These are phyloP conservation scores for Plectosphaerella plurivora DNA, from an alignment of 2,329 filamentous ascomycete species.

Conservation along the genomic window DNA sequence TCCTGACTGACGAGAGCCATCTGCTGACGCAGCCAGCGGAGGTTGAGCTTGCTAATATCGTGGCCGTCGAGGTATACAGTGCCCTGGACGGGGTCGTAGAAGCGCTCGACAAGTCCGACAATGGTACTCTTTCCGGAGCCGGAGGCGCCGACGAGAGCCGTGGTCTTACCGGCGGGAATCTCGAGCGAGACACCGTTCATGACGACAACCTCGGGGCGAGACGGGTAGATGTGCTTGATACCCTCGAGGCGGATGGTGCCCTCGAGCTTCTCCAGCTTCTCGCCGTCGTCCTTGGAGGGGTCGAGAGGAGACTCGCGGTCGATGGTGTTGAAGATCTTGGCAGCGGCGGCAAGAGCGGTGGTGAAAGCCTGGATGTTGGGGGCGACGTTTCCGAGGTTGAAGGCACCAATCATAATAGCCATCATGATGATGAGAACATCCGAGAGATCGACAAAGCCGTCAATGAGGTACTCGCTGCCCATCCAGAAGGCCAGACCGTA, in stretches of 20 bases:
- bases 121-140: constrained; percentile 95
- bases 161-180: constrained; percentile 86
- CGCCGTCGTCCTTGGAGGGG: constrained; percentile 65
- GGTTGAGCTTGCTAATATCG: constrained; percentile 75
- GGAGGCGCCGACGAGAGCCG: constrained; percentile 88
- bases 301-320: constrained; percentile 84
- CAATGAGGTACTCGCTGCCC: constrained; percentile 70
- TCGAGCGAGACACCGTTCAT: constrained; percentile 78
- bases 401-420: constrained; percentile 88
- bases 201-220: constrained; percentile 81
- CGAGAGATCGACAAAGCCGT: constrained; percentile 60
- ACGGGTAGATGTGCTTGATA: constrained; percentile 92
- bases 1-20: constrained; percentile 93
- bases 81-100: constrained; percentile 85
- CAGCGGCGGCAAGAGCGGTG: constrained; percentile 74
- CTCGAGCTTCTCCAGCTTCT: constrained; percentile 65
- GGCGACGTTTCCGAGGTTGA: constrained; percentile 81
- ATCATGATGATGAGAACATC: constrained; percentile 81
- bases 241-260: constrained; percentile 77
- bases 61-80: constrained; percentile 76
- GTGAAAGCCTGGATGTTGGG: constrained; percentile 86
- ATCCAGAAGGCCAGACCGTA: constrained; percentile 89
- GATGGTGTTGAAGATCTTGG: constrained; percentile 92
- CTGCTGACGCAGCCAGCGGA: constrained; percentile 87
- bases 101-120: constrained; percentile 86